Evolutionary conservation across 1,139 yeast genomes (phyloP).

Genomic region (Candida sp.): DNA sequence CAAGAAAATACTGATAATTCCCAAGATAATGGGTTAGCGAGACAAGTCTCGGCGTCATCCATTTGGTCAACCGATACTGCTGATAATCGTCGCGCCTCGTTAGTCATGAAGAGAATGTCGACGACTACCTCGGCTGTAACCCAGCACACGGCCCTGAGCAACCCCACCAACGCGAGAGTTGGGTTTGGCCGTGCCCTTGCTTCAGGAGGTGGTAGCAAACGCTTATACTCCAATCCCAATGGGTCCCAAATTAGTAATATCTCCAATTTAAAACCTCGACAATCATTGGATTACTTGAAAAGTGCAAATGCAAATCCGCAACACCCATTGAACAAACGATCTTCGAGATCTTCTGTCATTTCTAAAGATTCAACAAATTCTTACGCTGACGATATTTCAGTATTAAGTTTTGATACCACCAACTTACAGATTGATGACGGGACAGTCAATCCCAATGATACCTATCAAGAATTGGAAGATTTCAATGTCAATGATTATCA

Average conservation of each 20-base stretch:
- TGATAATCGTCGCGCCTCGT: constrained; percentile 21
- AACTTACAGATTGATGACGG: constrained; percentile 12
- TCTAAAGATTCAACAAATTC: constrained; percentile 24
- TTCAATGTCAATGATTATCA: constrained; percentile 42
- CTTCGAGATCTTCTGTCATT: constrained; percentile 35
- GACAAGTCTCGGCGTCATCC: constrained; percentile 32
- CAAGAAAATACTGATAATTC: background rate
- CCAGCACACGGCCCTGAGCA: constrained; percentile 17
- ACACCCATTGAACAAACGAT: constrained; percentile 21
- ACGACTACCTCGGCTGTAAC: constrained; percentile 31
- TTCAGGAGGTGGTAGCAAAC: constrained; percentile 23
- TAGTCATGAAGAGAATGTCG: constrained; percentile 29
- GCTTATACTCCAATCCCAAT: constrained; percentile 20
- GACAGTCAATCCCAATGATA: constrained; percentile 11
- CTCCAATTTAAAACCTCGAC: constrained; percentile 19
- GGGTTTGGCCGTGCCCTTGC: constrained; percentile 45
- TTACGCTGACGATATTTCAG: constrained; percentile 34
- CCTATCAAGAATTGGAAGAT: constrained; percentile 26
- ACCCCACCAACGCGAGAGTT: constrained; percentile 16
- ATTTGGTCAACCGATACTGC: constrained; percentile 38
- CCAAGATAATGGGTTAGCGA: constrained; percentile 14
- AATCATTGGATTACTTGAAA: constrained; percentile 26
- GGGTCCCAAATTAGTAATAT: constrained; percentile 17
- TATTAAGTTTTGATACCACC: constrained; percentile 33
- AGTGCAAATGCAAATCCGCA: background rate